Evolutionary conservation across 2,329 filamentous ascomycete species (phyloP).

Genomic region (Epichloe sp.): DNA sequence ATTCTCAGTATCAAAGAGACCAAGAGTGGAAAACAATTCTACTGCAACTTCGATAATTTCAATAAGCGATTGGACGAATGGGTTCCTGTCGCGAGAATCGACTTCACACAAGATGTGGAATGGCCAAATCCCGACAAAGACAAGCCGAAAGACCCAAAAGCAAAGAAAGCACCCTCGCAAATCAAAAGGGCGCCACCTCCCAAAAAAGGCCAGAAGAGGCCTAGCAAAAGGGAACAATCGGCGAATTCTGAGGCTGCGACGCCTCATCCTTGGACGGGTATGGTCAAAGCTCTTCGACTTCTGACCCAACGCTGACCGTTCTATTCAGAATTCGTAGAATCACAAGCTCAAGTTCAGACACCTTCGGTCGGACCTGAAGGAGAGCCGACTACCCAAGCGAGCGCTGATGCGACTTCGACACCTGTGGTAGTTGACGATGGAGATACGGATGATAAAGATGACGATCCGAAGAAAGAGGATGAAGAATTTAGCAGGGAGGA

Average conservation of each 20-base stretch:
- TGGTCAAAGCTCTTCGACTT: not conserved
- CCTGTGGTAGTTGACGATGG: conserved; percentile 36
- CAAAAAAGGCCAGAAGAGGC: conserved; percentile 46
- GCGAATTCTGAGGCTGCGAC: conserved; percentile 39
- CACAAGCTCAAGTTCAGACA: conserved; percentile 31
- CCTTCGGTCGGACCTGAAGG: conserved; percentile 28
- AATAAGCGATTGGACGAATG: conserved; percentile 82
- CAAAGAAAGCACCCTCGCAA: conserved; percentile 50
- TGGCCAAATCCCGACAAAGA: conserved; percentile 89
- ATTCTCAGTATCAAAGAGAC: conserved; percentile 89
- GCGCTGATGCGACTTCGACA: conserved; percentile 30
- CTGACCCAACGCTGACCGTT: not conserved
- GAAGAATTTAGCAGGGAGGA: conserved; percentile 64
- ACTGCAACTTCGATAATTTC: conserved; percentile 97
- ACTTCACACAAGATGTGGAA: conserved; percentile 82
- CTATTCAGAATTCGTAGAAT: conserved; percentile 32
- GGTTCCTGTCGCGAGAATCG: conserved; percentile 71
- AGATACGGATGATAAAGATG: conserved; percentile 39
- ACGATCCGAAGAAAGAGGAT: conserved; percentile 33
- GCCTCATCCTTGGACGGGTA: conserved; percentile 37
- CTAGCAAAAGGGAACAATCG: conserved; percentile 43
- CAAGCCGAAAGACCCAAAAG: conserved; percentile 61
- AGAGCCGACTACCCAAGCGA: conserved; percentile 31
- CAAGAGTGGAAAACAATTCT: conserved; percentile 79
- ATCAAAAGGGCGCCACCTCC: conserved; percentile 45